Conservation (phyloP, 768 basidiomycete genomes). For the Hygrocybe punicea region DNA sequence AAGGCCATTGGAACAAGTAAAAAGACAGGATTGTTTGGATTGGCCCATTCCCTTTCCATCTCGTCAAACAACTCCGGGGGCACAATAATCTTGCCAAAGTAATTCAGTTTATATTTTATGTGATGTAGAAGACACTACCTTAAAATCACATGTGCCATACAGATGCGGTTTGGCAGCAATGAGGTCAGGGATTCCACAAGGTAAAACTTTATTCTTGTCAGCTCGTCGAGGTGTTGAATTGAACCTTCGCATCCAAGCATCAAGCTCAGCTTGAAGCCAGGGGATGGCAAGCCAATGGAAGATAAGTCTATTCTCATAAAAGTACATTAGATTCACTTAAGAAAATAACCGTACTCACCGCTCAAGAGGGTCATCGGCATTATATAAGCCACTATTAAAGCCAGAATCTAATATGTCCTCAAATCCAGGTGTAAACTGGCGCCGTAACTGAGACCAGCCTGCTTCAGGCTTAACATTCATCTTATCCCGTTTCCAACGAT, state of each 20-base stretch:
- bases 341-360: slow-evolving; percentile 10
- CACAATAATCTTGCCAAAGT: slow-evolving; percentile 29
- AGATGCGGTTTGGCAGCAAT: slow-evolving; percentile 29
- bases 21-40: slow-evolving; percentile 33
- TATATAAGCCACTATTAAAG: slow-evolving; percentile 27
- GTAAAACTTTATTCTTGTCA: slow-evolving; percentile 34
- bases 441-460: slow-evolving; percentile 38
- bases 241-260: slow-evolving; percentile 23
- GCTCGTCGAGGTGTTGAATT: slow-evolving; percentile 22
- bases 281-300: slow-evolving; percentile 29
- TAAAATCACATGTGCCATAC: no score
- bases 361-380: slow-evolving; percentile 20
- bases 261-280: slow-evolving; percentile 35
- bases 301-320: slow-evolving; percentile 7
- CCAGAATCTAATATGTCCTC: slow-evolving; percentile 36
- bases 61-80: slow-evolving; percentile 13
- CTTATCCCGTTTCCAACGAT: slow-evolving; percentile 36
- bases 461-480: slow-evolving; percentile 45
- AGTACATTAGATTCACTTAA: slow-evolving; percentile 10
- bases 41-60: slow-evolving; percentile 28
- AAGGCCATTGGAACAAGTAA: slow-evolving; percentile 35
- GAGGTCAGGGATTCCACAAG: slow-evolving; percentile 34
- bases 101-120: no score
- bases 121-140: no score
- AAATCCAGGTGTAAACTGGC: slow-evolving; percentile 36